Evolutionary conservation across 495 filamentous ascomycete species (phyloP), one percentile per base, ranked within the genome.

Genomic region (Parachaetomium inaequale): DNA sequence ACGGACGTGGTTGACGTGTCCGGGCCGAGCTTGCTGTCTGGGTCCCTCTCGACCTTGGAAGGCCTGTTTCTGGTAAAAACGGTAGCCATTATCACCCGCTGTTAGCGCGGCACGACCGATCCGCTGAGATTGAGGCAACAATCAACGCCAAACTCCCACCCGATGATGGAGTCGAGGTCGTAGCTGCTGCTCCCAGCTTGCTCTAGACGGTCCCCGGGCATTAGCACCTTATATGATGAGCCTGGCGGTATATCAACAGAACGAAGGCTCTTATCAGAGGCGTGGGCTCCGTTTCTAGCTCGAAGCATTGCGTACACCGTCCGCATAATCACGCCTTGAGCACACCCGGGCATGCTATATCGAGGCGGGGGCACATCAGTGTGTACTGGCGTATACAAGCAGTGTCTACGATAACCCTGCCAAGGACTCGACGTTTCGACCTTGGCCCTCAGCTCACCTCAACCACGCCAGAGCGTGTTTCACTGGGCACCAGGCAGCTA

Each of bases 1-100:
- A 68, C 15, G 6, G 69, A 70, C 5, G 59, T 63, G 15, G 40
- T 63, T 4, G 68, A 70, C 17, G 54, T 34, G 40, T 63, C 59
- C 6, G 60, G 47, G 3, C 47, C 57, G 3, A 29, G 12, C 43
- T 70, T 65, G 34, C 40, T 52, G 31, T 61, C 62, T 4, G 26
- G 58, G 26, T 61, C 65, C 14, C 58, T 51, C 11, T 61, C 59
- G 17, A 19, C 31, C 12, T 46, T 49, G 19, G 38, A 4, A 15
- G 57, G 17, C 32, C 55, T 66, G 4, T 50, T 49, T 29, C 50
- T 45, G 25, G 49, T 54, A 25, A 72, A 57, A 6, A 72, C 64
- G 23, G 70, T 72, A 0, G 70, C 47, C 70, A 72, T 72, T 45
- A 11, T 5, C 4, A 14, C 3, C 21, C 17, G 17, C 38, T 38